A percentile compares a stretch with the other conserved stretches of the same genome.
Conservation (phyloP, 257 asterid species). For the Fraxinus cuspidata region DNA sequence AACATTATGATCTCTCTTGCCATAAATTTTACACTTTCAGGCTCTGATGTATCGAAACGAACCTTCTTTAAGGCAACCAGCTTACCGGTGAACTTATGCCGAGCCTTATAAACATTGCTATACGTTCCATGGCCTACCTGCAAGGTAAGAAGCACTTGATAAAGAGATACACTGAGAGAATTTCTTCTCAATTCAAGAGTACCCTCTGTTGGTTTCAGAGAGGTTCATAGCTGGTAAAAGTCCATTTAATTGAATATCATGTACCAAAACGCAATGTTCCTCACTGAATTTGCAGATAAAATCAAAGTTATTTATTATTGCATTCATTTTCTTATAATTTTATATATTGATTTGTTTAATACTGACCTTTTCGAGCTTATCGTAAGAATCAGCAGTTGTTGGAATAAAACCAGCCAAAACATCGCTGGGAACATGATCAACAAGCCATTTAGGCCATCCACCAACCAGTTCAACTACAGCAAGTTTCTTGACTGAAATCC, state of each 20-base stretch:
- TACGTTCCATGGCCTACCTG: conserved; percentile 90
- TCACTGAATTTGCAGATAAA: not conserved
- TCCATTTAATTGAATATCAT: not conserved
- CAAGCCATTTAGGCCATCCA: conserved; percentile 85
- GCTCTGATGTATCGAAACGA: conserved; percentile 79
- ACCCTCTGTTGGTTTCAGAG: too few relatives aligned
- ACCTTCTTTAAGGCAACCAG: conserved; percentile 77
- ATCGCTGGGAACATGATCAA: conserved; percentile 49
- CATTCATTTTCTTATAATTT: not conserved
- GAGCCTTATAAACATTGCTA: conserved; percentile 84
- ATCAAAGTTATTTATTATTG: not conserved
- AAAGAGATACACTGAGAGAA: not conserved
- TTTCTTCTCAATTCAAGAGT: not conserved
- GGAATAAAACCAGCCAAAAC: conserved; percentile 55
- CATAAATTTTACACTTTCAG: conserved; percentile 74
- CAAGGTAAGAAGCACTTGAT: not conserved
- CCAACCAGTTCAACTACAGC: conserved; percentile 47
- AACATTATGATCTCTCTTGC: conserved; percentile 80
- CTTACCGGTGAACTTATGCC: conserved; percentile 56
- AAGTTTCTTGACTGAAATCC: conserved; percentile 38
- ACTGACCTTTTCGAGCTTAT: conserved; percentile 69
- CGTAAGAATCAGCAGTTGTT: conserved; percentile 73
- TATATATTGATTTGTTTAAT: not conserved
- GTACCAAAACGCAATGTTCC: not conserved
- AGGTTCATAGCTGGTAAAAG: not conserved